Evolutionary conservation across 176 grass and related monocot species (phyloP).

Genomic region (Musa itinerans): DNA sequence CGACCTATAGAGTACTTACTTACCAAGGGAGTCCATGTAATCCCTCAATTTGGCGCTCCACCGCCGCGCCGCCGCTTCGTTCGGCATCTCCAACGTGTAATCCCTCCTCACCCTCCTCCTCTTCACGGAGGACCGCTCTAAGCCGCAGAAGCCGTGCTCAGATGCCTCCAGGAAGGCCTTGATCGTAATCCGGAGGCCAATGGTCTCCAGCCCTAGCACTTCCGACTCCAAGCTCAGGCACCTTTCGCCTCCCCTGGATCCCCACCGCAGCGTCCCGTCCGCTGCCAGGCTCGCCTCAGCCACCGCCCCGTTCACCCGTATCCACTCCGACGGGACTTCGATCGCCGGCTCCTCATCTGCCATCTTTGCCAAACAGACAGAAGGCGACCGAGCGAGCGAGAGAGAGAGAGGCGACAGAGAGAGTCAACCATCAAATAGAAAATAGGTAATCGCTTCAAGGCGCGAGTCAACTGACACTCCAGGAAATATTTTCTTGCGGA

Average conservation of each 20-base stretch:
- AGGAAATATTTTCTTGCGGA: too few species aligned
- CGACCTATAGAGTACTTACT: neutral
- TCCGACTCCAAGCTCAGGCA: constrained; percentile 44
- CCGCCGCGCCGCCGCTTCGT: constrained; percentile 21
- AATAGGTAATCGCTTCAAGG: too few species aligned
- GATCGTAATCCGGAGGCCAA: constrained; percentile 36
- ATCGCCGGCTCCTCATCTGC: neutral
- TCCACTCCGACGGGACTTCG: constrained; percentile 3
- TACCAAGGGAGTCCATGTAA: constrained; percentile 52
- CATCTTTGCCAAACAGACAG: neutral
- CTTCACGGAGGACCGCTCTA: constrained; percentile 4
- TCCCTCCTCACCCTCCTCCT: constrained; percentile 38
- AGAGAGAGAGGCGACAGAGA: neutral
- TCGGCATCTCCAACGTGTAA: constrained; percentile 52
- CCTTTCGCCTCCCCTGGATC: constrained; percentile 13
- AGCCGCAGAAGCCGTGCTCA: constrained; percentile 17
- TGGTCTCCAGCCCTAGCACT: constrained; percentile 42
- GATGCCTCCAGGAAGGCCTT: constrained; percentile 30
- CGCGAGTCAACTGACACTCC: too few species aligned
- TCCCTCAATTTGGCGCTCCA: constrained; percentile 29
- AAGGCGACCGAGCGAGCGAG: neutral
- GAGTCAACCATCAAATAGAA: neutral
- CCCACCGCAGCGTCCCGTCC: constrained; percentile 43
- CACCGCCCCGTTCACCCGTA: constrained; percentile 36
- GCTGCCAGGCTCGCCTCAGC: constrained; percentile 34